These are phyloP conservation scores for Stachybotrys chartarum DNA, from an alignment of 2,329 filamentous ascomycete genomes.

Conservation along the genomic window DNA sequence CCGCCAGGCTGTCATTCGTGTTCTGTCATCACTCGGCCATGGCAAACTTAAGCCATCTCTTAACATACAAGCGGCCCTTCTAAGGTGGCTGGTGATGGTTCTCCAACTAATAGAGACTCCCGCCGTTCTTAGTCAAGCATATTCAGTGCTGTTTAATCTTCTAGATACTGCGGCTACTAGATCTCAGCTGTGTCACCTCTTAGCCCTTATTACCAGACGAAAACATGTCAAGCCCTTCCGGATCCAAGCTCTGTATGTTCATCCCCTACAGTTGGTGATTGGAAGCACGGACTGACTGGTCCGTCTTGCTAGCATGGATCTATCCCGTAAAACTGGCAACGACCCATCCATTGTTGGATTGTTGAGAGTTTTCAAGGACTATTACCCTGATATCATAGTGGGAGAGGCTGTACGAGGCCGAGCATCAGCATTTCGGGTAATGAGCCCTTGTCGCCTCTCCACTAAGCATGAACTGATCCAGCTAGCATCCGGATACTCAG, in stretches of 20 bases:
- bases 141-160: conserved; percentile 72
- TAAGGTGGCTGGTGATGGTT: conserved; percentile 74
- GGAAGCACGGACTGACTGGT: not conserved
- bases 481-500: conserved; percentile 63
- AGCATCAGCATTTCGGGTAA: conserved; percentile 54
- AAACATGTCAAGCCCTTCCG: conserved; percentile 79
- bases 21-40: conserved; percentile 70
- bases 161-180: conserved; percentile 68
- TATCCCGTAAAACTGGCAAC: conserved; percentile 57
- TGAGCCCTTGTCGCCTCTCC: not conserved
- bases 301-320: conserved; percentile 35
- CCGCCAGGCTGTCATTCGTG: conserved; percentile 51
- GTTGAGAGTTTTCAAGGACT: conserved; percentile 79
- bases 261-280: not conserved
- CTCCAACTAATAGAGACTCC: conserved; percentile 63
- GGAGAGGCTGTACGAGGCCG: conserved; percentile 57
- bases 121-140: conserved; percentile 58
- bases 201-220: conserved; percentile 71
- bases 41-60: conserved; percentile 69
- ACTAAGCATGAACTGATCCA: conserved; percentile 7
- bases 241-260: conserved; percentile 64
- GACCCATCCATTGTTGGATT: conserved; percentile 70
- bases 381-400: conserved; percentile 82
- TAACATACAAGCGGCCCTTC: conserved; percentile 59
- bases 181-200: conserved; percentile 63